Conservation (phyloP, 495 filamentous ascomycete species). For the Mycothermus thermophilus region DNA sequence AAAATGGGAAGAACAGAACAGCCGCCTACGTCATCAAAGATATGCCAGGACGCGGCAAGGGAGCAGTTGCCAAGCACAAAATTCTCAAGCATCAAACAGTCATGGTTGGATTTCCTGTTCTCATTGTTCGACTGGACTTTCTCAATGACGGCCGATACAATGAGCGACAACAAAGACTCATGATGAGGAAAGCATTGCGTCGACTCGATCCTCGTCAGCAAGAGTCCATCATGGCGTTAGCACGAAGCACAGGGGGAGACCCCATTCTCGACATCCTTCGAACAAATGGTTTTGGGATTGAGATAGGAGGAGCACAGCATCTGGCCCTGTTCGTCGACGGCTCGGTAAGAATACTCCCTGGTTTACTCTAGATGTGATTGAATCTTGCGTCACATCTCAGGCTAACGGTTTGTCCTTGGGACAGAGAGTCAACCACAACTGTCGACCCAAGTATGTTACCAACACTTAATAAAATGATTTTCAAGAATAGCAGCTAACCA, state of each 20-base stretch:
- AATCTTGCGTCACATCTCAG: too few species aligned
- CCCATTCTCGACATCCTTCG: constrained; percentile 55
- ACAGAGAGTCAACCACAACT: constrained; percentile 26
- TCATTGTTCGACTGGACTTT: constrained; percentile 17
- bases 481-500: not conserved
- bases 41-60: constrained; percentile 19
- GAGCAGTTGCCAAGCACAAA: constrained; percentile 11
- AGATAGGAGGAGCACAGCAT: constrained; percentile 20
- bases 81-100: constrained; percentile 15
- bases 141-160: constrained; percentile 10
- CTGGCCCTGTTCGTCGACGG: constrained; percentile 14
- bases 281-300: constrained; percentile 36
- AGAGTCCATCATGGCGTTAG: constrained; percentile 22
- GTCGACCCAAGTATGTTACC: constrained; percentile 21
- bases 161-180: constrained; percentile 4
- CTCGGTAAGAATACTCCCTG: constrained; percentile 22
- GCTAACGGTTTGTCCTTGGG: too few species aligned
- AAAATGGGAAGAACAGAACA: not conserved
- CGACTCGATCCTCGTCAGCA: constrained; percentile 12
- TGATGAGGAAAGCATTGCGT: constrained; percentile 14
- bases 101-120: constrained; percentile 16
- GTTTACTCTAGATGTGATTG: too few species aligned
- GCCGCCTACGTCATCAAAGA: constrained; percentile 9
- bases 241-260: constrained; percentile 59
- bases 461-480: not conserved